Percentiles rank a stretch among this genome's conserved stretches.
phyloP scores from a whole-genome alignment of 176 grass and related monocot genomes.

The Oryza punctata region DNA sequence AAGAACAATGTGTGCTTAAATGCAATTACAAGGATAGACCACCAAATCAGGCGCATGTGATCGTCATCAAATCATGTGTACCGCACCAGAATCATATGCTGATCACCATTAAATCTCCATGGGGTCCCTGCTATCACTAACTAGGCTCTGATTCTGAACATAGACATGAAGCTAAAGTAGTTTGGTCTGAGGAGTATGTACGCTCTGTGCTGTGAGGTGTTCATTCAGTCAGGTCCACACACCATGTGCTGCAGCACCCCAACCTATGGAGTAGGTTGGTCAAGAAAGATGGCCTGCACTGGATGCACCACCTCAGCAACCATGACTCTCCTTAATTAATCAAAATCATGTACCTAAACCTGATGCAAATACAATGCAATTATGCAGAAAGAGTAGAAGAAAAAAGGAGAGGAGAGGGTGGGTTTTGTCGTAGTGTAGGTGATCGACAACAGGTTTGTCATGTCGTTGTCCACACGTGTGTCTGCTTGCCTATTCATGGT shows the following conservation, averaged over 20 bases:
- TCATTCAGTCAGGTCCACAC: conserved; percentile 21
- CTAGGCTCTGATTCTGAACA: conserved; percentile 5
- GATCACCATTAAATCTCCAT: not conserved
- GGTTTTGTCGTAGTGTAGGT: conserved; percentile 11
- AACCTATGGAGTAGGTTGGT: conserved; percentile 15
- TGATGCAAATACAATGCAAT: not conserved
- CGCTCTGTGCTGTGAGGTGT: not conserved
- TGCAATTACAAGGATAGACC: conserved; percentile 30
- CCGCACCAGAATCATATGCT: conserved; percentile 1
- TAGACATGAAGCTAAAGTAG: not conserved
- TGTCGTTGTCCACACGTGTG: conserved; percentile 33
- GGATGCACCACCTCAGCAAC: not conserved
- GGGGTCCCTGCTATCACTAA: not conserved
- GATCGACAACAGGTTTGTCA: conserved; percentile 15
- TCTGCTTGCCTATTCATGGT: conserved; percentile 1
- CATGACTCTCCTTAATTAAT: not conserved
- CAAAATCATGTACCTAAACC: not conserved
- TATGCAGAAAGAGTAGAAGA: not conserved
- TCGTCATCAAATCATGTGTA: conserved; percentile 28
- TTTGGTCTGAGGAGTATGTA: conserved; percentile 34
- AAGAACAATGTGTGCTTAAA: conserved; percentile 27
- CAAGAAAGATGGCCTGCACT: conserved; percentile 3
- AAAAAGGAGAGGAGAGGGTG: not conserved
- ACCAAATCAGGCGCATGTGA: conserved; percentile 26
- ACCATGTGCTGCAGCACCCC: conserved; percentile 46